Conservation (phyloP, 257 asterid species). For the Penstemon eatonii region DNA sequence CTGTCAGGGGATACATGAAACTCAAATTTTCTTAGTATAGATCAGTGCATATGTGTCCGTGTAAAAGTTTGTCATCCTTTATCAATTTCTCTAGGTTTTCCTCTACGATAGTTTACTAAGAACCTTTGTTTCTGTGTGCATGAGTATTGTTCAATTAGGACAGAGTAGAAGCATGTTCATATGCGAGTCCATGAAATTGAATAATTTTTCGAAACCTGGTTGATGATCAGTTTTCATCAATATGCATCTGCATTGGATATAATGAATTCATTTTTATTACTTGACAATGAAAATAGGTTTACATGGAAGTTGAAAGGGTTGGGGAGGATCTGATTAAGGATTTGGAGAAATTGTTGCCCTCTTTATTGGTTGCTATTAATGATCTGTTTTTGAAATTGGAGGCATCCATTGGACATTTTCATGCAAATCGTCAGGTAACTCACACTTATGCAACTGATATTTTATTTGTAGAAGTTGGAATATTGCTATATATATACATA, state of each 20-base stretch:
- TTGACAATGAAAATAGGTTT: conserved; percentile 52
- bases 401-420: conserved; percentile 88
- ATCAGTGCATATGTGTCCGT: too few species aligned
- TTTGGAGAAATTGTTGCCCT: conserved; percentile 63
- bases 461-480: conserved; percentile 11
- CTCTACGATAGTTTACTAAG: neutral
- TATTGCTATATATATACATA: conserved; percentile 8
- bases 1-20: too few species aligned
- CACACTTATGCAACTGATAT: conserved; percentile 17
- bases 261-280: conserved; percentile 12
- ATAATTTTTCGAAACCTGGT: conserved; percentile 6
- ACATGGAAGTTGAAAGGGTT: conserved; percentile 72
- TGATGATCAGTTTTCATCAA: neutral
- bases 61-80: too few species aligned
- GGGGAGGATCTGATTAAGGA: conserved; percentile 80
- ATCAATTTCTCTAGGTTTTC: too few species aligned
- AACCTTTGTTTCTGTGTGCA: neutral
- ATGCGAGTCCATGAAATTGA: conserved; percentile 9
- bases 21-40: too few species aligned
- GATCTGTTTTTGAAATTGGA: conserved; percentile 76
- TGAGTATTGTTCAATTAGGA: conserved; percentile 9
- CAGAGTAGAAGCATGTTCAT: neutral
- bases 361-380: conserved; percentile 64
- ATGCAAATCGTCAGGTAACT: conserved; percentile 75
- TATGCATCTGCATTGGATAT: neutral